Conservation (phyloP, 768 basidiomycete species). For the Floccularia luteovirens region DNA sequence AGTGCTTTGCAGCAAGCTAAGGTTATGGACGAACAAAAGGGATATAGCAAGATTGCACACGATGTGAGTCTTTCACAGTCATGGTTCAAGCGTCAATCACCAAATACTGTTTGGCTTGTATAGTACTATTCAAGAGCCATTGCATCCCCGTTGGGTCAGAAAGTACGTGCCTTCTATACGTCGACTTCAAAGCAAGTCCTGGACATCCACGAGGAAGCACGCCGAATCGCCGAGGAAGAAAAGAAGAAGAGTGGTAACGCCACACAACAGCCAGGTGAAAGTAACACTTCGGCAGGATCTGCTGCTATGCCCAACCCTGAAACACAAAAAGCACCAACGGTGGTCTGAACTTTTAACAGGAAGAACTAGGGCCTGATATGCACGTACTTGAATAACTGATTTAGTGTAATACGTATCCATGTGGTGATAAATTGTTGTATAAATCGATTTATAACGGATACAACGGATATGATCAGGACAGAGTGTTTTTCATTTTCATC, state of each 20-base stretch:
- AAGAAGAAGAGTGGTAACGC: conserved; percentile 24
- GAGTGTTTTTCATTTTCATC: too few relatives aligned
- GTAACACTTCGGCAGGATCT: conserved; percentile 4
- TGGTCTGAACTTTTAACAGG: conserved; percentile 4
- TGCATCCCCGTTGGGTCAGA: conserved; percentile 68
- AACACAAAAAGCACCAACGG: conserved; percentile 12
- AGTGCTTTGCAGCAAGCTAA: conserved; percentile 64
- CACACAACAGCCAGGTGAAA: conserved; percentile 3
- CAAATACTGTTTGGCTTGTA: conserved; percentile 6
- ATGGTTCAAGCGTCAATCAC: background rate
- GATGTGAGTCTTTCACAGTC: conserved; percentile 39
- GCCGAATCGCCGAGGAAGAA: conserved; percentile 63
- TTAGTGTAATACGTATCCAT: too few relatives aligned
- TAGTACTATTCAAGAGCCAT: conserved; percentile 79
- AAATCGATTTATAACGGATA: too few relatives aligned
- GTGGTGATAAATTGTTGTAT: too few relatives aligned
- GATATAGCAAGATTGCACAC: conserved; percentile 57
- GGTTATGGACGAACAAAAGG: conserved; percentile 77
- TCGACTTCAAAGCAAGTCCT: conserved; percentile 78
- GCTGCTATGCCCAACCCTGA: conserved; percentile 6
- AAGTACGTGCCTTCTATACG: conserved; percentile 80
- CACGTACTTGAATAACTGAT: too few relatives aligned
- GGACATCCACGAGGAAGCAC: conserved; percentile 93
- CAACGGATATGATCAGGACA: too few relatives aligned
- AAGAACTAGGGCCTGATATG: too few relatives aligned